Percentiles rank a stretch among this genome's conserved stretches.
Conservation (phyloP, 2,329 filamentous ascomycete species). For the Pestalotiopsis sp. region DNA sequence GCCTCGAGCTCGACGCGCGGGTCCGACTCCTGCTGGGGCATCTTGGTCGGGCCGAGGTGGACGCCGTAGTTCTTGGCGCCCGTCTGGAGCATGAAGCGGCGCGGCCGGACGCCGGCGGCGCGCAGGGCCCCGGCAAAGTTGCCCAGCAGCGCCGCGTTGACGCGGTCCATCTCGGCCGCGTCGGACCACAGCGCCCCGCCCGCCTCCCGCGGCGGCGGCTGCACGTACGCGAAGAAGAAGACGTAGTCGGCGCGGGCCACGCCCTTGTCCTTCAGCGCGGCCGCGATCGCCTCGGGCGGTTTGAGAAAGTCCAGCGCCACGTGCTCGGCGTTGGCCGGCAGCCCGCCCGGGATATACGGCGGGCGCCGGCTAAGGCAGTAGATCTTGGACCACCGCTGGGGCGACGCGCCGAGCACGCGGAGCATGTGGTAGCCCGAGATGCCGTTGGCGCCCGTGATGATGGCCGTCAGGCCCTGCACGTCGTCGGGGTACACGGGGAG, state of each 20-base stretch:
- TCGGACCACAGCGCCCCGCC: constrained; percentile 49
- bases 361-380: constrained; percentile 50
- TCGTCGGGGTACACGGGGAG: constrained; percentile 47
- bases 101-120: constrained; percentile 42
- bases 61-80: constrained; percentile 56
- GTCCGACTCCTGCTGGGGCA: constrained; percentile 48
- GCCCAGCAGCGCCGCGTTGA: constrained; percentile 45
- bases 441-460: constrained; percentile 57
- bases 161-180: constrained; percentile 49
- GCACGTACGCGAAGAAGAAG: constrained; percentile 59
- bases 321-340: constrained; percentile 8
- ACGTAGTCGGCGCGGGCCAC: constrained; percentile 44
- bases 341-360: constrained; percentile 19
- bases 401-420: constrained; percentile 46
- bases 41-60: constrained; percentile 45
- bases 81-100: constrained; percentile 51
- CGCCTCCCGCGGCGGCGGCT: constrained; percentile 44
- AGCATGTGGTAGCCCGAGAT: constrained; percentile 55
- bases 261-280: constrained; percentile 29
- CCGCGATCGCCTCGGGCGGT: constrained; percentile 30
- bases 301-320: constrained; percentile 4
- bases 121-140: constrained; percentile 42
- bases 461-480: constrained; percentile 47
- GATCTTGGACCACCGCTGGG: constrained; percentile 53
- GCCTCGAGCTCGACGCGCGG: constrained; percentile 44